Evolutionary conservation across 495 filamentous ascomycete species (phyloP).

Genomic region (Neurospora intermedia): DNA sequence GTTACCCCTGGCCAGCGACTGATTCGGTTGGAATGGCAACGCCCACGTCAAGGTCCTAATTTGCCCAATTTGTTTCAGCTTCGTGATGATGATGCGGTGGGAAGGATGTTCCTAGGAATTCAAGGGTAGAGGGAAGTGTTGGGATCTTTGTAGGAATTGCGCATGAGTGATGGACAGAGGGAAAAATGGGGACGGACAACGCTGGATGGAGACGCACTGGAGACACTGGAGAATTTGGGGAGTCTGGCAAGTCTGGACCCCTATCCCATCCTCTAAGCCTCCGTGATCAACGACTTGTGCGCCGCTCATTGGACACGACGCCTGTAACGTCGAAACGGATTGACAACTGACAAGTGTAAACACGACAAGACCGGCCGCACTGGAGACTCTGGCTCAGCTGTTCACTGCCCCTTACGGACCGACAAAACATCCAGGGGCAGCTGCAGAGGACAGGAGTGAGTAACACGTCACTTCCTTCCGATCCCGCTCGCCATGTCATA

Average conservation of each 20-base stretch:
- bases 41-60: not conserved
- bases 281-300: not conserved
- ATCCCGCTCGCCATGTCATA: not conserved
- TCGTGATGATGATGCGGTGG: not conserved
- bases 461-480: not conserved
- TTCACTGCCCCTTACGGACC: not conserved
- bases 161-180: not conserved
- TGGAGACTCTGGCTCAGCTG: not conserved
- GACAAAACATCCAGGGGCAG: not conserved
- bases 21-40: not conserved
- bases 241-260: not conserved
- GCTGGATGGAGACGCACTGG: not conserved
- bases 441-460: not conserved
- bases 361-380: not conserved
- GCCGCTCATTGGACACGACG: not conserved
- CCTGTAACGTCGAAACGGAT: not conserved
- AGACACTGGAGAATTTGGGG: not conserved
- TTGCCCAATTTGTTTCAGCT: not conserved
- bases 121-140: not conserved
- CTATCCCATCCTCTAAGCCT: not conserved
- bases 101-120: not conserved
- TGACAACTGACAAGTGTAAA: not conserved
- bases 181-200: not conserved
- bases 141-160: not conserved
- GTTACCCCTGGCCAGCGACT: not conserved